phyloP scores from a whole-genome alignment of 2,329 filamentous ascomycete genomes.

The Cryoendolithus antarcticus region DNA sequence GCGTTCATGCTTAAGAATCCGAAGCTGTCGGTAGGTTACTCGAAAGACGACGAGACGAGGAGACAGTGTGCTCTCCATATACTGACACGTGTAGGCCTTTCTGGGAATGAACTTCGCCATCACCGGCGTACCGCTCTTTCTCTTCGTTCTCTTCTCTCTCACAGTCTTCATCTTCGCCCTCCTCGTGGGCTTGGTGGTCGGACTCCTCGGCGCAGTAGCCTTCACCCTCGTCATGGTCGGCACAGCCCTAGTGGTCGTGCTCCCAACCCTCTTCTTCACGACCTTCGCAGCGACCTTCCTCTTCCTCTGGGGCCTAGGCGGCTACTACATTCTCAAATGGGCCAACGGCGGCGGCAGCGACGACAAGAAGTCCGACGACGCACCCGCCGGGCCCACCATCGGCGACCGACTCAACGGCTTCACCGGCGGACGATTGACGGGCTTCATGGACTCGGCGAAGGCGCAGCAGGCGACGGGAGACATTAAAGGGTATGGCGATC shows the following conservation, averaged over 20 bases:
- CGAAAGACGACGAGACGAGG: conserved; percentile 4
- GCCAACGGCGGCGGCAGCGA: conserved; percentile 13
- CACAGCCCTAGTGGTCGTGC: conserved; percentile 53
- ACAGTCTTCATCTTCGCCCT: conserved; percentile 52
- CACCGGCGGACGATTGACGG: conserved; percentile 26
- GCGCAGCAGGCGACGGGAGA: conserved; percentile 7
- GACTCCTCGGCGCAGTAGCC: conserved; percentile 37
- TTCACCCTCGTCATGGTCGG: conserved; percentile 59
- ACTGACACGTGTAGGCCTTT: conserved; percentile 44
- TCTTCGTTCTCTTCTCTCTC: conserved; percentile 56
- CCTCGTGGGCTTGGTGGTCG: conserved; percentile 44
- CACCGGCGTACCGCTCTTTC: conserved; percentile 51
- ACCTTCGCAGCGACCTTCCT: conserved; percentile 49
- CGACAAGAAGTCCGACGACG: not conserved
- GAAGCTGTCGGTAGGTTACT: conserved; percentile 50
- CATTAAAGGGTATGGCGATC: conserved; percentile 7
- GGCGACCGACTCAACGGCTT: conserved; percentile 31
- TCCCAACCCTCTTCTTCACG: conserved; percentile 57
- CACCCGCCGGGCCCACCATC: conserved; percentile 19
- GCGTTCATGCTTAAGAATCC: conserved; percentile 53
- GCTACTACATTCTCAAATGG: conserved; percentile 40
- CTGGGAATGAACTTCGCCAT: conserved; percentile 52
- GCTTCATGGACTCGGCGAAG: conserved; percentile 18
- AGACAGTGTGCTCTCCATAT: too few relatives aligned
- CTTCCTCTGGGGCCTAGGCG: conserved; percentile 55